A percentile compares a stretch with the other conserved stretches of the same genome.
Evolutionary conservation across 2,329 filamentous ascomycete genomes (phyloP).

Genomic region (Claviceps pazoutovae): DNA sequence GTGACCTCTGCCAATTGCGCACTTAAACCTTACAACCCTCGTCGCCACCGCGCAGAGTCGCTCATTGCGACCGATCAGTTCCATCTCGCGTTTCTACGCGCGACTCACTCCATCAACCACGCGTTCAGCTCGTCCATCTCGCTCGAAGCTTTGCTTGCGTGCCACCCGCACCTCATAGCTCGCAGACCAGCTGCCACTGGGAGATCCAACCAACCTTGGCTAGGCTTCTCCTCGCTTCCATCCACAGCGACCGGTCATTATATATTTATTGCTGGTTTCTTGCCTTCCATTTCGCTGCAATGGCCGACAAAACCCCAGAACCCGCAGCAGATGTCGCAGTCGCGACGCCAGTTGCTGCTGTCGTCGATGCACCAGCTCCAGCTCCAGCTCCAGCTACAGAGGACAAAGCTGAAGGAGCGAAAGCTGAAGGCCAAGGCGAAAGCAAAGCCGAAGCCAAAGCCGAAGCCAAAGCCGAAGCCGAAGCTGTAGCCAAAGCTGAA

Average conservation of each 20-base stretch:
- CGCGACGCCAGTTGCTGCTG: conserved; percentile 17
- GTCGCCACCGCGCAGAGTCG: conserved; percentile 2
- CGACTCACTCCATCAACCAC: conserved; percentile 7
- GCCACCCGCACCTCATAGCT: not conserved
- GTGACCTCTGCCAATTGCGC: conserved; percentile 5
- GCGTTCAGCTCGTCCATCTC: conserved; percentile 6
- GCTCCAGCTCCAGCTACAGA: conserved; percentile 9
- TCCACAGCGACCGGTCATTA: not conserved
- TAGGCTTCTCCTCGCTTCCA: not conserved
- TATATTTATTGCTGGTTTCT: conserved; percentile 6
- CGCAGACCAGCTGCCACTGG: not conserved
- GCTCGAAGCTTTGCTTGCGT: conserved; percentile 5
- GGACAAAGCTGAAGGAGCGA: conserved; percentile 7
- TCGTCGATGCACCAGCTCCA: not conserved
- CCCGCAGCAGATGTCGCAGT: conserved; percentile 21
- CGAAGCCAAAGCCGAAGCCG: conserved; percentile 9
- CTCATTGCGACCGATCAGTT: conserved; percentile 4
- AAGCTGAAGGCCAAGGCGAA: conserved; percentile 11
- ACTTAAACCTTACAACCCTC: conserved; percentile 1
- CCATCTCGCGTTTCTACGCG: conserved; percentile 7
- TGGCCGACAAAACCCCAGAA: conserved; percentile 25
- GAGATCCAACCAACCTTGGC: not conserved
- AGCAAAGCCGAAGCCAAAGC: conserved; percentile 9
- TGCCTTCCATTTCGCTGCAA: conserved; percentile 11
- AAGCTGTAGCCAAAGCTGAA: conserved; percentile 7